Evolutionary conservation across 805 yeast genomes (phyloP), one percentile per base, ranked within the genome.

Genomic region (Clavispora phyllophila): DNA sequence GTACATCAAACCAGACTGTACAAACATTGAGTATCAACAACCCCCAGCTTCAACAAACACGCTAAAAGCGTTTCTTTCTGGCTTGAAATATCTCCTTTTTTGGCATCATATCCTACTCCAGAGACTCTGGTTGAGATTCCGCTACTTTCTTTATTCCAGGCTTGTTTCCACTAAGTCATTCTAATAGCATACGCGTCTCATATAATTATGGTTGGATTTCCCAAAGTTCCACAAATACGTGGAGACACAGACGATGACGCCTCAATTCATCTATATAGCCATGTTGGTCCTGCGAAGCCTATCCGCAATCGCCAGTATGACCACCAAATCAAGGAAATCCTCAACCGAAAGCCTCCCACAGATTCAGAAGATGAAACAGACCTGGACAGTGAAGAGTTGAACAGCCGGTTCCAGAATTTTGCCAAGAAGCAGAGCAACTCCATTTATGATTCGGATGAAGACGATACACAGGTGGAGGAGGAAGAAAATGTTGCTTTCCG

Each of bases 231-330:
- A 4, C 47, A 47, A 5, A 52, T 66, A 3, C 54, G 59, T 26
- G 73, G 72, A 1, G 72, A 65, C 37, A 65, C 71, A 2, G 73
- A 67, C 41, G 73, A 70, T 28, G 72, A 68, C 33, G 66, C 64
- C 1, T 68, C 75, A 18, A 63, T 69, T 28, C 75, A 70, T 49
- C 51, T 67, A 22, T 56, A 64, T 44, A 55, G 61, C 27, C 56
- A 52, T 8, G 65, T 70, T 4, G 73, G 73, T 1, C 70, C 68
- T 2, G 60, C 73, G 1, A 50, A 53, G 12, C 74, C 75, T 1
- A 49, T 68, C 17, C 52, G 55, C 10, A 38, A 28, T 15, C 45
- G 49, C 29, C 40, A 41, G 17, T 45, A 41, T 36, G 47, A 48
- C 32, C 35, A 43, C 17, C 49, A 43, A 39, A 44, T 44, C 42